These are phyloP conservation scores for Lolium perenne DNA, from an alignment of 176 grass and related monocot species.

Conservation along the genomic window DNA sequence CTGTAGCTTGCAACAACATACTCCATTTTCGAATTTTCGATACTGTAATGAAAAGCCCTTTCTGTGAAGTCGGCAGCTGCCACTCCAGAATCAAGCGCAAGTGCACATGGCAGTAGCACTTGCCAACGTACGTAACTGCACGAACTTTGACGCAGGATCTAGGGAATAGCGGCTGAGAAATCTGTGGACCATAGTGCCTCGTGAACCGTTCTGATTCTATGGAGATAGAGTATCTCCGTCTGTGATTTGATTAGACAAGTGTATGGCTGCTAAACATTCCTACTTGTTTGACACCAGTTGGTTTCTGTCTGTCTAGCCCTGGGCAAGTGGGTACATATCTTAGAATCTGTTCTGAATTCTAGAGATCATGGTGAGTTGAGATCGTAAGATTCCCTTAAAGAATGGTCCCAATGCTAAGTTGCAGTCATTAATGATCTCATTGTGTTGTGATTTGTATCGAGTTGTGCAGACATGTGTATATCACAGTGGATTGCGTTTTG, in stretches of 20 bases:
- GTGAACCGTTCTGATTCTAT: constrained; percentile 32
- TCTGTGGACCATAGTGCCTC: constrained; percentile 30
- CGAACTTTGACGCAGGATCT: constrained; percentile 43
- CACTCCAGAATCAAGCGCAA: background rate
- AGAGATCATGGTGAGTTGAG: background rate
- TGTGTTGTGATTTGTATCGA: constrained; percentile 5
- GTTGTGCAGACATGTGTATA: constrained; percentile 36
- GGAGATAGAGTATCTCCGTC: constrained; percentile 29
- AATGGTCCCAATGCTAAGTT: background rate
- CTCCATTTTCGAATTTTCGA: constrained; percentile 5
- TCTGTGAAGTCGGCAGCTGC: constrained; percentile 13
- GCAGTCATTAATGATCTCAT: background rate
- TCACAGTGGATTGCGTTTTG: too few species aligned
- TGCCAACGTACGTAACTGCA: background rate
- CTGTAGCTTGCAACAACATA: constrained; percentile 13
- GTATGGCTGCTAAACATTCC: background rate
- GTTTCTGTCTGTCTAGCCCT: constrained; percentile 36
- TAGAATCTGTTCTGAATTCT: background rate
- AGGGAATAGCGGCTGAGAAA: constrained; percentile 7
- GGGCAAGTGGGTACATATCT: constrained; percentile 42
- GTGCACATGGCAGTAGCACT: constrained; percentile 38
- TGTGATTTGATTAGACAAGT: constrained; percentile 18
- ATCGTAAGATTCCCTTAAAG: constrained; percentile 12
- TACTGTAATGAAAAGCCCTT: background rate
- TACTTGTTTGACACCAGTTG: constrained; percentile 18